Evolutionary conservation across 345 rosid genomes (phyloP), one percentile per base, ranked within the genome.

Genomic region (Alliaria petiolata): DNA sequence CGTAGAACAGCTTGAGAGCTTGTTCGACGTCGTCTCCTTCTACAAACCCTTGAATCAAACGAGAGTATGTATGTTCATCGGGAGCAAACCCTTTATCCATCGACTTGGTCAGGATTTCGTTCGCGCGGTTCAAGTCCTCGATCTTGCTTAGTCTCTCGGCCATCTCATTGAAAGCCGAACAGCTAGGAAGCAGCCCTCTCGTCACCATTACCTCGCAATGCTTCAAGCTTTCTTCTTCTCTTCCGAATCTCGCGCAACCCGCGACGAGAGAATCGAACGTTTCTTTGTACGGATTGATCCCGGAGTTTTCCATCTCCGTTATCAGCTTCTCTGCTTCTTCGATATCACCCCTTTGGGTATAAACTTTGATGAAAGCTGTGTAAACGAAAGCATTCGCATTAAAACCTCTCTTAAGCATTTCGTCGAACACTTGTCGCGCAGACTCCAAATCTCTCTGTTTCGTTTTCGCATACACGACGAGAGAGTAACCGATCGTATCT

Each of bases 361-460:
- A 85, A 38, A 78, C 86, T 52, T 72, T 81, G 6, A 93, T 53
- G 16, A 90, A 84, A 12, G 81, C 70, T 2, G 96, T 86, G 68
- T 74, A 73, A 15, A 87, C 83, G 62, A 88, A 90, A 8, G 84
- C 69, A 56, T 90, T 93, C 4, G 82, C 69, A 22, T 26, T 25
- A 57, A 87, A 90, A 43, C 92, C 91, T 80, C 98, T 84, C 15
- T 74, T 73, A 56, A 87, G 77, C 98, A 90, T 88, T 83, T 86
- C 89, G 42, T 83, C 90, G 9, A 72, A 81, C 69, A 87, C 77
- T 7, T 83, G 58, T 53, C 79, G 33, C 20, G 93, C 96, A 0
- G 76, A 72, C 7, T 74, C 84, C 67, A 87, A 57, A 62, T 87
- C 82, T 7, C 83, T 83, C 40, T 78, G 66, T 54, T 78, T 81